These are phyloP conservation scores for Penicillium sumatraense DNA, from an alignment of 2,329 filamentous ascomycete species.

Conservation along the genomic window DNA sequence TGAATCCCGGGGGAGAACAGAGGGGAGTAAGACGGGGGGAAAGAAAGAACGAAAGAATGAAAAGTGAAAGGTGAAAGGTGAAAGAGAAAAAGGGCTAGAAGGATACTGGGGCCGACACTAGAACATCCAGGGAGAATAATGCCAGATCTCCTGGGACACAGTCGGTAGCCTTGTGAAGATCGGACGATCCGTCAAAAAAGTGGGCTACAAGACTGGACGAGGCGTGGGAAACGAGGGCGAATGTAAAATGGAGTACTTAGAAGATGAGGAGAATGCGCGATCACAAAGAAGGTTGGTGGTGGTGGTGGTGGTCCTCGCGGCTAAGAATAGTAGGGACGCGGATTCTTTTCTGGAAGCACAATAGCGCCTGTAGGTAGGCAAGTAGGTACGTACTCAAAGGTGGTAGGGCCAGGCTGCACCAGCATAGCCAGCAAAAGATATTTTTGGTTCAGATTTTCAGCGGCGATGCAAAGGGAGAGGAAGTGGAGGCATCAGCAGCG, in stretches of 20 bases:
- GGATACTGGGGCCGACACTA: constrained; percentile 6
- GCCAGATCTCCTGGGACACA: constrained; percentile 17
- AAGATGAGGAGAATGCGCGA: background rate
- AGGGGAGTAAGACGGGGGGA: background rate
- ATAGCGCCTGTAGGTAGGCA: too few species aligned
- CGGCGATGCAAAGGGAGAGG: constrained; percentile 19
- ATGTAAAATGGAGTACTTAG: background rate
- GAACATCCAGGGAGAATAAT: constrained; percentile 16
- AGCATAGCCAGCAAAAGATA: constrained; percentile 25
- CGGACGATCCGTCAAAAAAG: constrained; percentile 6
- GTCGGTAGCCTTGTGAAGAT: constrained; percentile 9
- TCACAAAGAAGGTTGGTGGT: constrained; percentile 2
- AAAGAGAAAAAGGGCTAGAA: background rate
- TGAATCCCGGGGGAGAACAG: background rate
- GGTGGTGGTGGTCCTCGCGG: too few species aligned
- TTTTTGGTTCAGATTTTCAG: constrained; percentile 30
- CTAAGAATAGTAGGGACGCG: constrained; percentile 10
- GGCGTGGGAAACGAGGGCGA: background rate
- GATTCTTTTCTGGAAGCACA: constrained; percentile 8
- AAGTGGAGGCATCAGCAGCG: constrained; percentile 12
- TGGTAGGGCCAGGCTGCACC: constrained; percentile 4
- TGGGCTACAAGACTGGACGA: background rate
- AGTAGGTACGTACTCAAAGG: too few species aligned
- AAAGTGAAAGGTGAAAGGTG: background rate
- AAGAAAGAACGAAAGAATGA: background rate